These are phyloP conservation scores for Dactylis glomerata DNA, from an alignment of 176 grass and related monocot species.

Conservation along the genomic window DNA sequence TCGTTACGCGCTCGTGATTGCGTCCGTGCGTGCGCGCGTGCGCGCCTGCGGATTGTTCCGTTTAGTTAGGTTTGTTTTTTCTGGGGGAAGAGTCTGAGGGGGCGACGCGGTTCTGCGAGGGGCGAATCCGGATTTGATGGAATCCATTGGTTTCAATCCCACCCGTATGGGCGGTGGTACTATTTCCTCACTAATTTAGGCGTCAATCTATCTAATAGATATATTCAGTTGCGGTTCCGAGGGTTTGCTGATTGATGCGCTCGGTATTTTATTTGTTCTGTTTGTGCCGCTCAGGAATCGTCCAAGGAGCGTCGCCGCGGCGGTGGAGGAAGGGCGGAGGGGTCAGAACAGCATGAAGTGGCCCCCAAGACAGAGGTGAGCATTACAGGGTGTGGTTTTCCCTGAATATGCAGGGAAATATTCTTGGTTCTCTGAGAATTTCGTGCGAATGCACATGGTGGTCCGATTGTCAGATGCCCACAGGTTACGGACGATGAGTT, in stretches of 20 bases:
- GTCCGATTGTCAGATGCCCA: slow-evolving; percentile 2
- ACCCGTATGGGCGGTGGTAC: neutral
- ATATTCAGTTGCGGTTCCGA: neutral
- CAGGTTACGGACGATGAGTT: neutral
- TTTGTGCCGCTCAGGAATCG: slow-evolving; percentile 25
- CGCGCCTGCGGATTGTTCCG: neutral
- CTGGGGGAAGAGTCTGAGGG: neutral
- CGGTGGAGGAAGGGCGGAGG: neutral
- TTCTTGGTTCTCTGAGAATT: slow-evolving; percentile 9
- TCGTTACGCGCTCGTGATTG: neutral
- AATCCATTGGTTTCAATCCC: neutral
- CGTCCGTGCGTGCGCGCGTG: neutral
- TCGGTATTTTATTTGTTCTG: neutral
- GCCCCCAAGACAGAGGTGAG: slow-evolving; percentile 45
- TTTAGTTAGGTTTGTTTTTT: neutral
- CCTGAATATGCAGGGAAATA: slow-evolving; percentile 40
- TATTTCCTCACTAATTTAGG: neutral
- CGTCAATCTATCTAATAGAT: neutral
- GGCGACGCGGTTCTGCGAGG: neutral
- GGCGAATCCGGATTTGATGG: slow-evolving; percentile 17
- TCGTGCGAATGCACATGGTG: neutral
- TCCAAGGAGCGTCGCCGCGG: neutral
- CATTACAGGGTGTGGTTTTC: slow-evolving; percentile 8
- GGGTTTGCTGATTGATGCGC: slow-evolving; percentile 3
- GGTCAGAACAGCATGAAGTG: neutral